phyloP scores from a whole-genome alignment of 257 asterid species.

The Lavandula angustifolia region DNA sequence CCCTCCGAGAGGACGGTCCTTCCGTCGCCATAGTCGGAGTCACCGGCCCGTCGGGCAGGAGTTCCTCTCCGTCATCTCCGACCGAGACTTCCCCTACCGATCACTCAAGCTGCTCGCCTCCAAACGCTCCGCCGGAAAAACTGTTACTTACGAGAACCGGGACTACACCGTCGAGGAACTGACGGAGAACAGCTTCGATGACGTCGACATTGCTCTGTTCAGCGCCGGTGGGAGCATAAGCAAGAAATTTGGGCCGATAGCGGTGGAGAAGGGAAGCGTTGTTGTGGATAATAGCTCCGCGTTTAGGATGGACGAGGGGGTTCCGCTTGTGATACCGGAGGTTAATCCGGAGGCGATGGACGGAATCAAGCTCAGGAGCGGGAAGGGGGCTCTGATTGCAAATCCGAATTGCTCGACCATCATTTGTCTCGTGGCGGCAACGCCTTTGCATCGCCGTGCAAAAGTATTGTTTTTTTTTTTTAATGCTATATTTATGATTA shows the following conservation, averaged over 20 bases:
- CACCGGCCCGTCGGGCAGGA: constrained; percentile 94
- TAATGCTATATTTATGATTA: neutral
- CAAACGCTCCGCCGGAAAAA: constrained; percentile 78
- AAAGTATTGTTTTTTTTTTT: constrained; percentile 49
- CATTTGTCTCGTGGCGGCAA: constrained; percentile 91
- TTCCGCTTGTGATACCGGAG: constrained; percentile 90
- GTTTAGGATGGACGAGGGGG: constrained; percentile 84
- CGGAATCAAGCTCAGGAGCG: constrained; percentile 62
- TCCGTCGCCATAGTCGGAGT: constrained; percentile 91
- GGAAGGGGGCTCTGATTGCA: constrained; percentile 83
- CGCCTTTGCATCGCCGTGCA: constrained; percentile 87
- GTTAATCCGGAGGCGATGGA: constrained; percentile 93
- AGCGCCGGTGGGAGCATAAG: constrained; percentile 96
- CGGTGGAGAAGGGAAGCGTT: constrained; percentile 67
- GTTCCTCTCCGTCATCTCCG: constrained; percentile 83
- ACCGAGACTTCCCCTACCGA: constrained; percentile 80
- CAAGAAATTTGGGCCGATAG: constrained; percentile 80
- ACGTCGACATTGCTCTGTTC: constrained; percentile 77
- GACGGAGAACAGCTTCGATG: constrained; percentile 63
- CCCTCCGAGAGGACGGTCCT: constrained; percentile 80
- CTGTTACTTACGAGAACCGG: constrained; percentile 47
- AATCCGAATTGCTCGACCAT: constrained; percentile 95
- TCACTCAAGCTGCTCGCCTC: constrained; percentile 90
- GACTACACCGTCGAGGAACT: constrained; percentile 61
- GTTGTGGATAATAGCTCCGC: constrained; percentile 99